Conservation (phyloP, 495 filamentous ascomycete genomes). For the Penicillium desertorum region DNA sequence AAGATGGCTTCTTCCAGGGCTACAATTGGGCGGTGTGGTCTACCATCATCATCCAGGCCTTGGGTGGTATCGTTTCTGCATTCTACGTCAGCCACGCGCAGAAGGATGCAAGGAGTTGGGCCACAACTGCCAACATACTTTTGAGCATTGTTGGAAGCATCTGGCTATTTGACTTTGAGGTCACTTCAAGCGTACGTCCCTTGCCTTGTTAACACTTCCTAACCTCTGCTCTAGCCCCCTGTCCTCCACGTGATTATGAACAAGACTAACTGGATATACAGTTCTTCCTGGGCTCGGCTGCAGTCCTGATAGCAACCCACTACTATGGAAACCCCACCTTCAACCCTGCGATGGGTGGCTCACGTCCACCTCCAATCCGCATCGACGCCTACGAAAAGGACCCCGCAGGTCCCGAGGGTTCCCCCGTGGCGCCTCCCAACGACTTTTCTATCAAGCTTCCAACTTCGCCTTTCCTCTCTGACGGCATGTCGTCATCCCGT, state of each 20-base stretch:
- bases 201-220: neutral
- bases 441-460: slow-evolving; percentile 56
- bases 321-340: slow-evolving; percentile 64
- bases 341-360: slow-evolving; percentile 39
- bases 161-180: slow-evolving; percentile 75
- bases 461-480: slow-evolving; percentile 50
- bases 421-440: slow-evolving; percentile 42
- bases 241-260: neutral
- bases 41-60: slow-evolving; percentile 75
- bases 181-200: slow-evolving; percentile 66
- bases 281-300: slow-evolving; percentile 76
- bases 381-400: slow-evolving; percentile 75
- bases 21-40: slow-evolving; percentile 92
- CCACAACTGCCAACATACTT: slow-evolving; percentile 85
- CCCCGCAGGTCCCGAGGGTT: slow-evolving; percentile 45
- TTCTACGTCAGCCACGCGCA: slow-evolving; percentile 79
- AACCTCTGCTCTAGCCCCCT: neutral
- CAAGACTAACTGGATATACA: slow-evolving; percentile 41
- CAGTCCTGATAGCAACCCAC: slow-evolving; percentile 79
- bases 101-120: slow-evolving; percentile 75
- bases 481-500: slow-evolving; percentile 62
- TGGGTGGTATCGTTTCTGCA: slow-evolving; percentile 78
- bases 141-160: slow-evolving; percentile 81
- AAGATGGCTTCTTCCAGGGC: slow-evolving; percentile 86
- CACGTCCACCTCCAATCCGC: slow-evolving; percentile 69